Evolutionary conservation across 352 stramenopile species (phyloP), one percentile per base, ranked within the genome.

Genomic region (Lagenidium giganteum): DNA sequence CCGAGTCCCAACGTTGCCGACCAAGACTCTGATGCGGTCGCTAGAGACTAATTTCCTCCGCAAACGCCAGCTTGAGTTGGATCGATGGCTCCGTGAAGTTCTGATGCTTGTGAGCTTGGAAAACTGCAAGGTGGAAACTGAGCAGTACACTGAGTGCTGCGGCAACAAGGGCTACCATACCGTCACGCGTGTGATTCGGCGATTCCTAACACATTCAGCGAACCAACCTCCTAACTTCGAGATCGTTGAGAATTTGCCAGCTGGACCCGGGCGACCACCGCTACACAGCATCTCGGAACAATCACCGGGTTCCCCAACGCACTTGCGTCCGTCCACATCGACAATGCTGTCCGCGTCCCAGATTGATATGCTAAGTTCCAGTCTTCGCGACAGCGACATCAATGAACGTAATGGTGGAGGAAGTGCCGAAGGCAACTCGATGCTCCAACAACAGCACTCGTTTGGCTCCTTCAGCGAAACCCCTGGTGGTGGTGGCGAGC

Each of bases 61-160:
- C 28, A 90, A 95, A 51, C 70, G 83, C 0, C 83, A 93, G 48
- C 57, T 83, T 20, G 83, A 95, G 44, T 54, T 95, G 4, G 81
- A 95, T 40, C 63, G 67, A 21, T 95, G 83, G 83, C 57, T 95
- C 5, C 75, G 78, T 16, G 73, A 88, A 57, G 71, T 92, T 39
- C 61, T 92, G 26, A 85, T 88, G 74, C 66, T 88, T 25, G 75
- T 89, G 40, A 83, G 71, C 47, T 44, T 89, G 18, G 77, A 89
- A 39, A 87, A 84, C 45, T 89, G 77, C 66, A 87, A 84, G 37
- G 57, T 79, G 9, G 77, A 89, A 46, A 81, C 71, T 7, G 74
- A 87, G 18, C 58, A 59, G 17, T 64, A 60, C 27, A 30, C 49
- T 13, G 74, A 87, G 32, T 89, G 77, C 57, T 89, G 77, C 38